Evolutionary conservation across 257 asterid genomes (phyloP).

Genomic region (Lycium barbarum): DNA sequence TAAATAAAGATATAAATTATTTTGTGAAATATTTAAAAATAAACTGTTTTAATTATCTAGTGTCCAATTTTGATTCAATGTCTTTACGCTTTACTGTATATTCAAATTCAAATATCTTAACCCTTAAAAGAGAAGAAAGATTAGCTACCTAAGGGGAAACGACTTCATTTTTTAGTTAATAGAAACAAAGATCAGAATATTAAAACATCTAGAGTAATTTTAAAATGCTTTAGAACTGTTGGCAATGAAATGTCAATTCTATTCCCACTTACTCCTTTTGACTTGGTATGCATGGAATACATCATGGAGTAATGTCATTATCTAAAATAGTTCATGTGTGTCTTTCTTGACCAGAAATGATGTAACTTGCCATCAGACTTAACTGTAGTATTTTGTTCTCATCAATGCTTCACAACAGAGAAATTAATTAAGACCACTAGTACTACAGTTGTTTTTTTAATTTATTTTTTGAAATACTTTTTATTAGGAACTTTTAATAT

Average conservation of each 20-base stretch:
- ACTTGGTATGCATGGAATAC: not conserved
- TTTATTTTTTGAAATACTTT: not conserved
- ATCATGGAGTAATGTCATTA: not conserved
- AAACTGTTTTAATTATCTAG: not conserved
- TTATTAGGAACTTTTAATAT: not conserved
- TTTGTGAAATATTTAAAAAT: too few species aligned
- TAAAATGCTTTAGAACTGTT: too few species aligned
- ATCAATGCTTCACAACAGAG: not conserved
- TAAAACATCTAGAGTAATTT: too few species aligned
- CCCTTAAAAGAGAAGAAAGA: too few species aligned
- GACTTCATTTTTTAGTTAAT: too few species aligned
- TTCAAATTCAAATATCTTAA: too few species aligned
- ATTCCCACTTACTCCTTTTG: not conserved
- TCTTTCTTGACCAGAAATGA: constrained; percentile 14
- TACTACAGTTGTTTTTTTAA: not conserved
- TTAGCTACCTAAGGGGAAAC: too few species aligned
- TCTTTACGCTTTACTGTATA: too few species aligned
- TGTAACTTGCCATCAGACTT: not conserved
- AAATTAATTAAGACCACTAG: not conserved
- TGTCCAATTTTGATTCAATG: not conserved
- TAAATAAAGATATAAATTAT: too few species aligned
- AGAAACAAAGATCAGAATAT: not conserved
- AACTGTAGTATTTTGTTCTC: not conserved
- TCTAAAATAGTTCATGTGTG: not conserved
- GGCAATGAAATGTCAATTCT: not conserved